These are phyloP conservation scores for Fusarium hainanense DNA, from an alignment of 2,329 filamentous ascomycete species.

Conservation along the genomic window DNA sequence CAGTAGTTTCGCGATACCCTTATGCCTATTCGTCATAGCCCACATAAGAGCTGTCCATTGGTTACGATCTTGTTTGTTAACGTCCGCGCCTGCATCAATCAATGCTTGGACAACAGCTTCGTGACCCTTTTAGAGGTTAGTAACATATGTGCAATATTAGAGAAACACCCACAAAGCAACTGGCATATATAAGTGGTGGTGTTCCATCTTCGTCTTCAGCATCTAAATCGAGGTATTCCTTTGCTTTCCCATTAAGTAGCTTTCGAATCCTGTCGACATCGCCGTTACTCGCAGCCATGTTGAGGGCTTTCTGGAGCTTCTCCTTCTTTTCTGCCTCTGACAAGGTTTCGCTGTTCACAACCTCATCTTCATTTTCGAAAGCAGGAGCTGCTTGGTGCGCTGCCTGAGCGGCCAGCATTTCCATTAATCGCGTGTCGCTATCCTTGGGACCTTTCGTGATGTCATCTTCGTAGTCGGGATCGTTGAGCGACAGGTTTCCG, in stretches of 20 bases:
- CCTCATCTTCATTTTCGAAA: slow-evolving; percentile 82
- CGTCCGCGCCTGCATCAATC: slow-evolving; percentile 85
- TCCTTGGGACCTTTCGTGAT: slow-evolving; percentile 69
- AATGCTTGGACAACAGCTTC: slow-evolving; percentile 87
- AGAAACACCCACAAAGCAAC: slow-evolving; percentile 81
- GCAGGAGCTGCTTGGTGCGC: slow-evolving; percentile 79
- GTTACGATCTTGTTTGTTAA: slow-evolving; percentile 94
- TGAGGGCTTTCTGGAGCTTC: slow-evolving; percentile 85
- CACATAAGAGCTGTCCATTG: slow-evolving; percentile 99
- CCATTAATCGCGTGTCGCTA: slow-evolving; percentile 88
- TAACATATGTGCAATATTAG: not conserved
- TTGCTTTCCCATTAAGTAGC: slow-evolving; percentile 79
- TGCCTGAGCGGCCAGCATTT: slow-evolving; percentile 94
- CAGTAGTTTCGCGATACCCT: slow-evolving; percentile 91
- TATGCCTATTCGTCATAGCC: slow-evolving; percentile 99
- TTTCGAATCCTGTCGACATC: slow-evolving; percentile 84
- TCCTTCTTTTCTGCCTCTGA: slow-evolving; percentile 81
- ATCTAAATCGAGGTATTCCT: slow-evolving; percentile 83
- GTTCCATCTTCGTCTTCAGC: slow-evolving; percentile 93
- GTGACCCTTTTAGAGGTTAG: slow-evolving; percentile 71
- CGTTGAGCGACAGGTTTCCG: slow-evolving; percentile 82
- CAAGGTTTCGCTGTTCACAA: slow-evolving; percentile 79
- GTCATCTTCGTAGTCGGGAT: slow-evolving; percentile 76
- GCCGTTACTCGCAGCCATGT: slow-evolving; percentile 96
- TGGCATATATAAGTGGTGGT: slow-evolving; percentile 95